Percentiles rank a stretch among this genome's conserved stretches.
Conservation (phyloP, 2,329 filamentous ascomycete species). For the Penicillium sp. region DNA sequence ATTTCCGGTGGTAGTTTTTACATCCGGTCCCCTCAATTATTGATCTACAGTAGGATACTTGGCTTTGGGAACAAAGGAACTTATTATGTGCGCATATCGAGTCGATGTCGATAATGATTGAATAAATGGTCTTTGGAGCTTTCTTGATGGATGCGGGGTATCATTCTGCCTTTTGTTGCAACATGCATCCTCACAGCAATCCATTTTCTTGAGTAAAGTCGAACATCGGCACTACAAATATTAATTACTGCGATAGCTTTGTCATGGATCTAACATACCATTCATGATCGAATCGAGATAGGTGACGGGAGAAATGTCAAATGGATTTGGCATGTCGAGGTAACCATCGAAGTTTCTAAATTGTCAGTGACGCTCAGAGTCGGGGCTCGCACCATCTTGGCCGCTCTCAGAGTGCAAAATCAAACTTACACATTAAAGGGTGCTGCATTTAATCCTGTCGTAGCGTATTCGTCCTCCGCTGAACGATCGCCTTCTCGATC, state of each 20-base stretch:
- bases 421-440: slow-evolving; percentile 16
- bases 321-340: slow-evolving; percentile 16
- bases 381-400: too few species aligned
- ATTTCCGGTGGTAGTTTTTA: too few species aligned
- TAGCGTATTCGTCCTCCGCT: slow-evolving; percentile 1
- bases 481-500: slow-evolving; percentile 16
- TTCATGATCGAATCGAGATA: slow-evolving; percentile 39
- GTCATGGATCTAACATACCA: slow-evolving; percentile 14
- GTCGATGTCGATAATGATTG: too few species aligned
- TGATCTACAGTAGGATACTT: too few species aligned
- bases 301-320: slow-evolving; percentile 29
- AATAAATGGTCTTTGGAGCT: too few species aligned
- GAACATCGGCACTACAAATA: slow-evolving; percentile 27
- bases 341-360: slow-evolving; percentile 12
- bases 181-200: slow-evolving; percentile 8
- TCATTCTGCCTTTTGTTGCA: too few species aligned
- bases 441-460: not conserved
- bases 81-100: too few species aligned
- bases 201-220: slow-evolving; percentile 25
- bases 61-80: too few species aligned
- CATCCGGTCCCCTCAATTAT: too few species aligned
- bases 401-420: not conserved
- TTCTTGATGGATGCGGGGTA: too few species aligned
- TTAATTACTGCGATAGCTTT: not conserved
- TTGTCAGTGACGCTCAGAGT: not conserved